Base-by-base conservation (phyloP, 1,139 yeast genomes). In the Debaryomyces subglobosus region DNA sequence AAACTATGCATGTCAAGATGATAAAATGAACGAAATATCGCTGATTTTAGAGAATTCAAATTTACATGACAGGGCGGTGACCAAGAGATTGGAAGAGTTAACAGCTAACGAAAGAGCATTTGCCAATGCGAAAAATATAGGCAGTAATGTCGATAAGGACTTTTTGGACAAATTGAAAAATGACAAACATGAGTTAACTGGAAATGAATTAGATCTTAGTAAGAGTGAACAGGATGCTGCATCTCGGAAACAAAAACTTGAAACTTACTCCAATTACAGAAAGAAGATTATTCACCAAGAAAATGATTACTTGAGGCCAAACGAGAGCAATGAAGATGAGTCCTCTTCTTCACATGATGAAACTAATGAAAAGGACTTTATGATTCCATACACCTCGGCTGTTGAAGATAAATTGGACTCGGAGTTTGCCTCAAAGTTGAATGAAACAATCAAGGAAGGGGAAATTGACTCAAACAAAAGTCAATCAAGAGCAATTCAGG, bases 311-410 rank as follows among this genome's bases (percentile, higher is more conserved):
- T 35, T 41, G n/a, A 47, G 45, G 8, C 40, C 33, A 20, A 23
- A 42, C 12, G 41, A 40, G 23, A 47, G 36, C 13, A 25, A 41
- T 13, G 46, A 39, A 12, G 40, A 43, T 20, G 20, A 18, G 12
- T 30, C 43, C 3, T 40, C 43, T 16, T 25, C 40, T 3, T 25
- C 23, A 25, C 44, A 45, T 20, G 56, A 45, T 16, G 51, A 41
- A 3, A 30, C 47, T 10, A 44, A 44, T 29, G 48, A 46, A 23
- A 56, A 51, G 32, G 75, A 68, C 41, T 76, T 75, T 50, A 67
- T 75, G 74, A 75, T 79, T 20, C 91, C 91, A 1, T 86, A 86
- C 61, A 85, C 92, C 1, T 80, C 87, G 5, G 91, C 86, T 32
- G 78, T 78, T 32, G 94, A 86, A 64, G 89, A 85, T 60, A 79